These are phyloP conservation scores for Petrea volubilis DNA, from an alignment of 257 asterid species.

Conservation along the genomic window DNA sequence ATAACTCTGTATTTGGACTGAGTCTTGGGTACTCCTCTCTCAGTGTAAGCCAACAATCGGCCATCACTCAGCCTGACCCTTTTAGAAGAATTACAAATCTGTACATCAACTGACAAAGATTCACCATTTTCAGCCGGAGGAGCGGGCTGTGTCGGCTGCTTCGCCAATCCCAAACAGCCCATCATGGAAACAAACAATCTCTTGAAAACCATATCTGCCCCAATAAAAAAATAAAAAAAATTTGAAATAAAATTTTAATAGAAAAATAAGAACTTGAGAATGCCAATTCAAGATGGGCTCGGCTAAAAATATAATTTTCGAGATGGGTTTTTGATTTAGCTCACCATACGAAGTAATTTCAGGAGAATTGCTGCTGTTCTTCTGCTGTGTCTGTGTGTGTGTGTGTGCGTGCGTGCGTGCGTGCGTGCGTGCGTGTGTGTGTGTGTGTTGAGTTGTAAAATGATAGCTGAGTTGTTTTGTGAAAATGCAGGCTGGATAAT, in stretches of 20 bases:
- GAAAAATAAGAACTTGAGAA: not conserved
- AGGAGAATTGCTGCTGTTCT: not conserved
- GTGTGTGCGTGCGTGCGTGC: too few species aligned
- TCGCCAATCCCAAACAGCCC: conserved; percentile 75
- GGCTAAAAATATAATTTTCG: too few species aligned
- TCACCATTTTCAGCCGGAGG: conserved; percentile 37
- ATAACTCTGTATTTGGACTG: conserved; percentile 60
- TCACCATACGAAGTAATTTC: not conserved
- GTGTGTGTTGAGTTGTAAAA: not conserved
- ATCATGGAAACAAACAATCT: conserved; percentile 61
- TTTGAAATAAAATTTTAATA: not conserved
- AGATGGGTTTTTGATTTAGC: too few species aligned
- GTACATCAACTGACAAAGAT: conserved; percentile 31
- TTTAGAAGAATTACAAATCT: conserved; percentile 30
- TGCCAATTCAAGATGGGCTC: conserved; percentile 11
- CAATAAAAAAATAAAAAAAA: not conserved
- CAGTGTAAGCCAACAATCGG: conserved; percentile 78
- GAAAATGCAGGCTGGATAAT: not conserved
- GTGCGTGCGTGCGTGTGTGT: too few species aligned
- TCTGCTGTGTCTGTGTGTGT: too few species aligned
- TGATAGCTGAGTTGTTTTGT: not conserved
- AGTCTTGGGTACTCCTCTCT: conserved; percentile 76
- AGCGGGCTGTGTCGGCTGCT: conserved; percentile 57
- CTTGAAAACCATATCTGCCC: conserved; percentile 67
- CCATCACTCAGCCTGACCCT: conserved; percentile 80